phyloP scores from a whole-genome alignment of 2,329 filamentous ascomycete species.

The Mycosphaerella sp. region DNA sequence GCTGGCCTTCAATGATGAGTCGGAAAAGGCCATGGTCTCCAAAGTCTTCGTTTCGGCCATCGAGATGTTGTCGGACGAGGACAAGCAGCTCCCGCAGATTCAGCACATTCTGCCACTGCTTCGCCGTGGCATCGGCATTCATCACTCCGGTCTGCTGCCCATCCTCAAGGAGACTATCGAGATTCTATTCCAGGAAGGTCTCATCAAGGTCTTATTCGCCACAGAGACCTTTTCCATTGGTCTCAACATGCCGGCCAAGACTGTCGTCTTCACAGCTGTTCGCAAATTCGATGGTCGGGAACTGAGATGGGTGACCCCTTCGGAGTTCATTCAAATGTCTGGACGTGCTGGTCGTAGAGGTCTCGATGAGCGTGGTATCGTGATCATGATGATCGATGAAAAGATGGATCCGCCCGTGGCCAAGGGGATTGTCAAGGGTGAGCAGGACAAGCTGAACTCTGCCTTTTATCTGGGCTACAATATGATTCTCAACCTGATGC shows the following conservation, averaged over 20 bases:
- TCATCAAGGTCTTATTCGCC: constrained; percentile 96
- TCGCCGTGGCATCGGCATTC: constrained; percentile 88
- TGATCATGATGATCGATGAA: constrained; percentile 99
- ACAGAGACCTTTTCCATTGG: constrained; percentile 99
- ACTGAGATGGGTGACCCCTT: constrained; percentile 79
- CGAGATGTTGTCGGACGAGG: constrained; percentile 84
- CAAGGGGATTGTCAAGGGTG: constrained; percentile 89
- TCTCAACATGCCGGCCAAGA: constrained; percentile 98
- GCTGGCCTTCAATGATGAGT: constrained; percentile 91
- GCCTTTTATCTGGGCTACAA: constrained; percentile 98
- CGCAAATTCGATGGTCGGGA: constrained; percentile 86
- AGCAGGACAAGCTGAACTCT: constrained; percentile 95
- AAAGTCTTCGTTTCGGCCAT: constrained; percentile 94
- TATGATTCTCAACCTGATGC: constrained; percentile 94
- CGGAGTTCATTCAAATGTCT: constrained; percentile 98
- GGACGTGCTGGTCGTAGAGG: constrained; percentile 94
- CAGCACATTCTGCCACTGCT: constrained; percentile 81
- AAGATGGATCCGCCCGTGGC: constrained; percentile 93
- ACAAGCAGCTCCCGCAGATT: constrained; percentile 83
- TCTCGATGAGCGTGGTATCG: constrained; percentile 93
- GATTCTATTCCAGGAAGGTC: constrained; percentile 94
- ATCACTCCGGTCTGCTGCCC: constrained; percentile 90
- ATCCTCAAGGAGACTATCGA: constrained; percentile 99
- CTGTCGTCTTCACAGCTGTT: constrained; percentile 96
- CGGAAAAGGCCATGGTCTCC: constrained; percentile 87